Evolutionary conservation across 805 yeast genomes (phyloP), one percentile per base, ranked within the genome.

Genomic region (Yarrowia sp.): DNA sequence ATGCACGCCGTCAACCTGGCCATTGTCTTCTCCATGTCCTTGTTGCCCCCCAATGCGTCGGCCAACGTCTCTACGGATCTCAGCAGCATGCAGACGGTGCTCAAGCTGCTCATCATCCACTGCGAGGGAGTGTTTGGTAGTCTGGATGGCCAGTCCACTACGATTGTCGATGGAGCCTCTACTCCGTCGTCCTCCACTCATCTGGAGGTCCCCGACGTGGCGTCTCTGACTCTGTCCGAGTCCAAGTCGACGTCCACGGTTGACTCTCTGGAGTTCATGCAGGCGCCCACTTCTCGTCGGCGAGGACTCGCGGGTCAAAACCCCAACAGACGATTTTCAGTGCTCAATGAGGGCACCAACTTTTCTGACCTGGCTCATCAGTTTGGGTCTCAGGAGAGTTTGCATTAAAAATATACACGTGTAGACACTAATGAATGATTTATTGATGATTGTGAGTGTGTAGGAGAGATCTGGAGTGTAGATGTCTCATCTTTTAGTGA

Each of bases 1-100:
- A 94, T 94, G 98, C 91, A 89, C 69, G 86, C 97, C 2, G 88
- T 92, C 1, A 94, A 94, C 75, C 79, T 94, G 74, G 97, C 97
- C 5, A 94, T 96, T 68, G 97, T 94, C 8, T 89, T 94, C 74
- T 83, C 89, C 5, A 86, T 86, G 87, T 85, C 88, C 77, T 84
- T 86, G 72, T 77, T 86, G 72, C 80, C 81, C 3, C 68, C 73
- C 19, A 58, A 67, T 22, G 69, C 70, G 32, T 71, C 72, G 32
- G 32, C 73, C 1, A 73, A 77, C 9, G 84, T 84, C 79, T 84
- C 86, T 15, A 77, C 84, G 11, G 84, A 82, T 36, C 76, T 86
- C 72, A 86, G 87, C 26, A 83, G 85, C 4, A 79, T 86, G 75
- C 89, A 86, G 77, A 79, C 80, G 32, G 80, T 86, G 64, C 76